Conservation (phyloP, 768 basidiomycete genomes). For the Peribolospora baueri region DNA sequence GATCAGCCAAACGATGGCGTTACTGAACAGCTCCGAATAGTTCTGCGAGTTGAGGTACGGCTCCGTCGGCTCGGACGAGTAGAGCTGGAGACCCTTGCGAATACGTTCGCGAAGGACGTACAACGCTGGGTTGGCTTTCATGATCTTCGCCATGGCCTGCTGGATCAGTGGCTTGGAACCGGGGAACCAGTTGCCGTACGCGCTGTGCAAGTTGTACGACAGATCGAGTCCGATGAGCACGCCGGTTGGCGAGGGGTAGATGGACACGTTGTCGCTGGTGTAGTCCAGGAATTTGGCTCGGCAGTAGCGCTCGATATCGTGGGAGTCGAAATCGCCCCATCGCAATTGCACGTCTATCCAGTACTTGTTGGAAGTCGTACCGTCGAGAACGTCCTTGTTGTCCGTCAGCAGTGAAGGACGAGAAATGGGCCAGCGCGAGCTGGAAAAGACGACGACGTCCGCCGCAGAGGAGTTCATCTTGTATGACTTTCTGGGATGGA, state of each 20-base stretch:
- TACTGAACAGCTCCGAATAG: constrained; percentile 25
- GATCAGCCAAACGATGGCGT: constrained; percentile 91
- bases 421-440: constrained; percentile 73
- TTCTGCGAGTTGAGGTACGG: constrained; percentile 92
- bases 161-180: constrained; percentile 94
- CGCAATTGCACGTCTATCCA: constrained; percentile 52
- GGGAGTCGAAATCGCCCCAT: constrained; percentile 97
- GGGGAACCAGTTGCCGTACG: constrained; percentile 98
- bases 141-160: constrained; percentile 98
- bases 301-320: constrained; percentile 96
- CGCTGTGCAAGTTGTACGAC: constrained; percentile 95
- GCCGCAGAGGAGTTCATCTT: constrained; percentile 99
- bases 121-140: constrained; percentile 97
- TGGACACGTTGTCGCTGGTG: constrained; percentile 28
- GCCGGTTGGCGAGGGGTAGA: constrained; percentile 96
- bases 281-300: constrained; percentile 99
- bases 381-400: constrained; percentile 84
- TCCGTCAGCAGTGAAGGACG: constrained; percentile 88
- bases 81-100: constrained; percentile 88
- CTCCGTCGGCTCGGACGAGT: constrained; percentile 97
- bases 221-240: constrained; percentile 97
- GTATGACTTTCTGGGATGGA: constrained; percentile 98
- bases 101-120: constrained; percentile 97
- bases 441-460: constrained; percentile 89
- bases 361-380: constrained; percentile 95